phyloP scores from a whole-genome alignment of 495 filamentous ascomycete genomes.

The Annulohypoxylon moriforme region DNA sequence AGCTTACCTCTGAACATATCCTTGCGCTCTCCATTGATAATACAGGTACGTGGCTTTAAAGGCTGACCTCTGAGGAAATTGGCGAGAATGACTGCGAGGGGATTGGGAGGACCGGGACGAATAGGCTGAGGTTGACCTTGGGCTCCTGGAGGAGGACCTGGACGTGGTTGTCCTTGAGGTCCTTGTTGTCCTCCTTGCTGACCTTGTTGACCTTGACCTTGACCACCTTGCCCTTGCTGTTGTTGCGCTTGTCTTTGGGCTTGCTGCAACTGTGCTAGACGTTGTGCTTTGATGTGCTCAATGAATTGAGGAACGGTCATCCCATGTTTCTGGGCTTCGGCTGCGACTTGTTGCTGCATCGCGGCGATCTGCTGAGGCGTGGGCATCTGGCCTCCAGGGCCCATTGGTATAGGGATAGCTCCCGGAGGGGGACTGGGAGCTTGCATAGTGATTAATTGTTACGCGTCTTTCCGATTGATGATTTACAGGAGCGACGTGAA shows the following conservation, averaged over 20 bases:
- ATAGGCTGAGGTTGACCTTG: slow-evolving; percentile 68
- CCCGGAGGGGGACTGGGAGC: slow-evolving; percentile 41
- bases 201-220: slow-evolving; percentile 50
- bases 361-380: slow-evolving; percentile 83
- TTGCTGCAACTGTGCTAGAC: slow-evolving; percentile 68
- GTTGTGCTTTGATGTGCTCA: slow-evolving; percentile 73
- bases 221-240: slow-evolving; percentile 52
- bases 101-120: slow-evolving; percentile 80
- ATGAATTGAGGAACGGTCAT: slow-evolving; percentile 81
- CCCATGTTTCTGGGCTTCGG: slow-evolving; percentile 77
- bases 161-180: slow-evolving; percentile 26
- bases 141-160: slow-evolving; percentile 52
- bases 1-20: slow-evolving; percentile 92
- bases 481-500: background rate
- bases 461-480: slow-evolving; percentile 2
- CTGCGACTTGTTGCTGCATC: slow-evolving; percentile 86
- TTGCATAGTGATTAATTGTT: slow-evolving; percentile 38
- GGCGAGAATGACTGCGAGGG: slow-evolving; percentile 88
- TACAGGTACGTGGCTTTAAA: slow-evolving; percentile 90
- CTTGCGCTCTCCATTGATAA: slow-evolving; percentile 95
- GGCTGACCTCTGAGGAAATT: slow-evolving; percentile 87
- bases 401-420: slow-evolving; percentile 54
- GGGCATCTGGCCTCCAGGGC: slow-evolving; percentile 69
- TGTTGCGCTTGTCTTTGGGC: slow-evolving; percentile 70
- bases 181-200: slow-evolving; percentile 57